Evolutionary conservation across 2,329 filamentous ascomycete species (phyloP).

Genomic region (Fusarium sp.): DNA sequence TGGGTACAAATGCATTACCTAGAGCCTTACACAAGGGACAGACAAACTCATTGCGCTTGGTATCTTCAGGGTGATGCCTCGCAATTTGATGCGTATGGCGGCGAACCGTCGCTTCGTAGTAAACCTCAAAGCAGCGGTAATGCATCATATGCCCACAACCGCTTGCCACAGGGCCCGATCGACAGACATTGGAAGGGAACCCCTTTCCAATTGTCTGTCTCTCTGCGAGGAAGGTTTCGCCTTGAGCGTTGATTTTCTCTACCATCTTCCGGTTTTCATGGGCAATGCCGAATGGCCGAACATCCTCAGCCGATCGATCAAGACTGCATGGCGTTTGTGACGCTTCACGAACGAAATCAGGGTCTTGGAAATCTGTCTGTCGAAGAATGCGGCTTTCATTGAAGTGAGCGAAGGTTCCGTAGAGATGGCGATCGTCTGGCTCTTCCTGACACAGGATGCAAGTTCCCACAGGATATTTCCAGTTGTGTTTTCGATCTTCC

Average conservation of each 20-base stretch:
- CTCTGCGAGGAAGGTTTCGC: conserved; percentile 78
- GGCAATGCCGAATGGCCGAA: conserved; percentile 91
- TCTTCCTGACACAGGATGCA: conserved; percentile 98
- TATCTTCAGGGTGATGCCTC: conserved; percentile 88
- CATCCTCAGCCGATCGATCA: conserved; percentile 83
- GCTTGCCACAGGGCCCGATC: conserved; percentile 83
- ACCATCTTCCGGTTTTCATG: conserved; percentile 85
- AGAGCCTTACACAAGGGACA: conserved; percentile 97
- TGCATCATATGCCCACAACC: conserved; percentile 99
- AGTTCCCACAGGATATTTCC: conserved; percentile 92
- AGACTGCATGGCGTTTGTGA: conserved; percentile 82
- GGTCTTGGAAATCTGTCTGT: conserved; percentile 85
- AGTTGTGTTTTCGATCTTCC: conserved; percentile 73
- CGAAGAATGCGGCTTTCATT: conserved; percentile 88
- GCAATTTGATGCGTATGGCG: conserved; percentile 94
- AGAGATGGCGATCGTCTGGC: conserved; percentile 87
- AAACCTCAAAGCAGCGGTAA: conserved; percentile 93
- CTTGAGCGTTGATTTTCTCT: conserved; percentile 79
- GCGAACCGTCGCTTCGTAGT: conserved; percentile 84
- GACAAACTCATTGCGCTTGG: conserved; percentile 87
- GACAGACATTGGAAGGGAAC: conserved; percentile 77
- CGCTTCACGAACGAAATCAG: conserved; percentile 87
- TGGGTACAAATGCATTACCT: conserved; percentile 93
- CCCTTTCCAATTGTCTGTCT: conserved; percentile 89
- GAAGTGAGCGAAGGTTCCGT: conserved; percentile 92